A percentile compares a stretch with the other conserved stretches of the same genome.
phyloP scores from a whole-genome alignment of 257 asterid species.

The Scutellaria minor region DNA sequence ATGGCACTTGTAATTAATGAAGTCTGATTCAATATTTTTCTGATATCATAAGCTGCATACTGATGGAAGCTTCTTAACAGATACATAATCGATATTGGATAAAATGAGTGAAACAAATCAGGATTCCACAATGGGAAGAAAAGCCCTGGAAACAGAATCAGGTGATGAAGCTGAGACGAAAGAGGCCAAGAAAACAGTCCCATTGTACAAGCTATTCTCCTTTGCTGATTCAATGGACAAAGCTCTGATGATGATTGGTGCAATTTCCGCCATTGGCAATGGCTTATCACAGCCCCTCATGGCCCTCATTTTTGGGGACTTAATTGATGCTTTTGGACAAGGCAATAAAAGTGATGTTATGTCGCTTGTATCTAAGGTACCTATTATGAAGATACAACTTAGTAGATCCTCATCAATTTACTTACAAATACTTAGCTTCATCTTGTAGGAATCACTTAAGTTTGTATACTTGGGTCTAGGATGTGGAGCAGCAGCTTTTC shows the following conservation, averaged over 20 bases:
- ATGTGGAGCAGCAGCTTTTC: constrained; percentile 55
- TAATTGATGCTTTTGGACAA: constrained; percentile 44
- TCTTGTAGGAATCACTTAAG: constrained; percentile 45
- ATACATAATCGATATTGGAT: not conserved
- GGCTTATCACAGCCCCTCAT: constrained; percentile 47
- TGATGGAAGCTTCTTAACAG: not conserved
- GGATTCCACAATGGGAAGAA: not conserved
- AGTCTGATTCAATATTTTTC: too few relatives aligned
- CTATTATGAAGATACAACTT: not conserved
- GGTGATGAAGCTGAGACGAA: not conserved
- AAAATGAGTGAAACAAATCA: constrained; percentile 17
- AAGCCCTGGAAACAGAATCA: constrained; percentile 9
- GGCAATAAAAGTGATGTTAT: constrained; percentile 9
- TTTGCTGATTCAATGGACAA: constrained; percentile 51
- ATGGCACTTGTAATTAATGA: too few relatives aligned
- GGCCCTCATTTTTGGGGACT: constrained; percentile 47
- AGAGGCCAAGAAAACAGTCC: constrained; percentile 27
- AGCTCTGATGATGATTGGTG: constrained; percentile 48
- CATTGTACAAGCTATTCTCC: constrained; percentile 47
- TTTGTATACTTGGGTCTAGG: constrained; percentile 56
- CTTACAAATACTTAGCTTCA: not conserved
- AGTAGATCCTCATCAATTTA: too few relatives aligned
- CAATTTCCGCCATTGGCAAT: constrained; percentile 49
- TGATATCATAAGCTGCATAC: too few relatives aligned
- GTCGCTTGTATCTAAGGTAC: constrained; percentile 47